Conservation (phyloP, 2,329 filamentous ascomycete genomes). For the Neonectria coccinea region DNA sequence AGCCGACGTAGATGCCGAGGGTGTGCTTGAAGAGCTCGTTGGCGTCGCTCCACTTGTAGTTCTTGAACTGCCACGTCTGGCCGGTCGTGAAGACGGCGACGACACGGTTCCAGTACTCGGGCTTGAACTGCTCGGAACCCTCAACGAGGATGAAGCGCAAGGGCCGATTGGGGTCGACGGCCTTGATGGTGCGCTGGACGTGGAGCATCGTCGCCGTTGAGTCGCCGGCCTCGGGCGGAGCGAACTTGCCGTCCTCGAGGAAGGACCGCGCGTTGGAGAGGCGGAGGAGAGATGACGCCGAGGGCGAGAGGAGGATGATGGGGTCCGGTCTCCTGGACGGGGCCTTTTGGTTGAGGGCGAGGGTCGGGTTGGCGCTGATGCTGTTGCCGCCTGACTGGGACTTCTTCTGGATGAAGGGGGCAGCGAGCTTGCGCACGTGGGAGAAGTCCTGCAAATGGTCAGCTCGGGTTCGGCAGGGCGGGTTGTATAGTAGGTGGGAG, state of each 20-base stretch:
- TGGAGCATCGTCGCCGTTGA: constrained; percentile 84
- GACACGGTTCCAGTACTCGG: constrained; percentile 95
- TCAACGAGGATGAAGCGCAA: constrained; percentile 97
- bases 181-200: constrained; percentile 80
- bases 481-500: background rate
- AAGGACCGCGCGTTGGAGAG: constrained; percentile 97
- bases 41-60: constrained; percentile 94
- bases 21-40: constrained; percentile 91
- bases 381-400: constrained; percentile 54
- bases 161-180: constrained; percentile 76
- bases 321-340: constrained; percentile 73
- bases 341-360: constrained; percentile 66
- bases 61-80: constrained; percentile 98
- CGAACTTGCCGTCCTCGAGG: constrained; percentile 85
- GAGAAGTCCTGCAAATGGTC: constrained; percentile 81
- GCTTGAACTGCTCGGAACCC: constrained; percentile 93
- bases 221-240: constrained; percentile 77
- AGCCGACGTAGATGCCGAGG: constrained; percentile 89
- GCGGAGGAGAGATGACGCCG: constrained; percentile 91
- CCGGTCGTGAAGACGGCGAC: constrained; percentile 98
- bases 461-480: background rate
- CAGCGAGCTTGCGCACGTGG: constrained; percentile 87
- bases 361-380: constrained; percentile 57
- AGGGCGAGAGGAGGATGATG: constrained; percentile 97
- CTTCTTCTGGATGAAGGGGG: constrained; percentile 78